Percentiles rank a stretch among this genome's conserved stretches.
These are phyloP conservation scores for Gossypium lobatum DNA, from an alignment of 441 rosid genomes.

Conservation along the genomic window DNA sequence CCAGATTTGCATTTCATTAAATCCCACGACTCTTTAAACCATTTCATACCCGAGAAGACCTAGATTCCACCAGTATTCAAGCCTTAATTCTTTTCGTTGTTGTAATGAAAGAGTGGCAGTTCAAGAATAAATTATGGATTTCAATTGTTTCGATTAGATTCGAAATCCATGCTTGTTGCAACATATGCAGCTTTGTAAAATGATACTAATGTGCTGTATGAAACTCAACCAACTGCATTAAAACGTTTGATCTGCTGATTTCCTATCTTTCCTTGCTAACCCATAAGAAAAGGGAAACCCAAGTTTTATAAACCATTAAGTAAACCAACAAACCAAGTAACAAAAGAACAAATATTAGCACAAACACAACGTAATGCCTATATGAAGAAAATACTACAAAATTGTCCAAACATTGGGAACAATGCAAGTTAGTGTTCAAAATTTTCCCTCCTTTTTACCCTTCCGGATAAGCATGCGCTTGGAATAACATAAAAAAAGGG, in stretches of 20 bases:
- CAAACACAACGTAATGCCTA: background rate
- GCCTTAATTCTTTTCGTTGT: background rate
- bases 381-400: constrained; percentile 1
- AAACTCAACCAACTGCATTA: background rate
- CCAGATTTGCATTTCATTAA: background rate
- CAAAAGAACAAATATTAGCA: background rate
- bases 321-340: background rate
- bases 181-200: background rate
- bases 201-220: background rate
- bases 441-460: background rate
- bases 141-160: background rate
- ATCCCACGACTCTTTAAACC: background rate
- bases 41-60: background rate
- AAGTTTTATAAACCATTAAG: background rate
- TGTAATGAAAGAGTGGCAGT: background rate
- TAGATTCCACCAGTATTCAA: background rate
- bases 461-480: background rate
- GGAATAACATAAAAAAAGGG: background rate
- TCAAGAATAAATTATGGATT: background rate
- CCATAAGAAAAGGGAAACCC: background rate
- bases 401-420: background rate
- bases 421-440: background rate
- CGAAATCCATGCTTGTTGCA: background rate
- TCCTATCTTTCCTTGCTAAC: background rate
- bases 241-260: background rate